These are phyloP conservation scores for Cercospora sp. DNA, from an alignment of 2,329 filamentous ascomycete genomes.

Conservation along the genomic window DNA sequence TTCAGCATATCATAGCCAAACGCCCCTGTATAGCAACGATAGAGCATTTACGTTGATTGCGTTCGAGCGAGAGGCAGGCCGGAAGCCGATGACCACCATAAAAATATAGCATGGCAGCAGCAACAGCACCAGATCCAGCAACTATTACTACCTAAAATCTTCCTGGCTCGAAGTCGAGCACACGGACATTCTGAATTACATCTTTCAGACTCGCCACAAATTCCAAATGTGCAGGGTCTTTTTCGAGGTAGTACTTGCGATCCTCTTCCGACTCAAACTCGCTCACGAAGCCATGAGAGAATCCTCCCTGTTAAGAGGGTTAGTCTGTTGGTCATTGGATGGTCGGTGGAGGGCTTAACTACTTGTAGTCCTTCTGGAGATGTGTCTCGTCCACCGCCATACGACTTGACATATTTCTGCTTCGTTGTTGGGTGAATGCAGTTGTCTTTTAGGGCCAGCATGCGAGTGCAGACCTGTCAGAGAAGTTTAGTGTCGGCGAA, in stretches of 20 bases:
- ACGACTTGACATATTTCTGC: constrained; percentile 60
- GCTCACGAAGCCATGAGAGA: constrained; percentile 68
- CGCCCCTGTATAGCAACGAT: neutral
- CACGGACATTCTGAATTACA: constrained; percentile 55
- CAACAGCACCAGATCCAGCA: neutral
- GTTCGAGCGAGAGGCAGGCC: constrained; percentile 18
- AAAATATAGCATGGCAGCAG: constrained; percentile 8
- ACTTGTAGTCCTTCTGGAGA: constrained; percentile 63
- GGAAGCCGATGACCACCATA: neutral
- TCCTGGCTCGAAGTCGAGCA: constrained; percentile 58
- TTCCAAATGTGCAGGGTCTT: constrained; percentile 63
- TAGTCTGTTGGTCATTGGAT: neutral
- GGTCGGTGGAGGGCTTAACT: constrained; percentile 25
- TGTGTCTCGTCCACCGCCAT: constrained; percentile 62
- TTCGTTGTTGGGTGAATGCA: constrained; percentile 62
- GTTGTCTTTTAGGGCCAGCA: constrained; percentile 58
- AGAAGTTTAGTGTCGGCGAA: too few relatives aligned
- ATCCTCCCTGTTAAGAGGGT: constrained; percentile 49
- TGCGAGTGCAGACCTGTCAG: constrained; percentile 55
- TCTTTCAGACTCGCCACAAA: constrained; percentile 55
- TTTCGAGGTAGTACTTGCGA: constrained; percentile 65
- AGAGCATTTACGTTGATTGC: constrained; percentile 30
- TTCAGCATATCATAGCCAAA: constrained; percentile 60
- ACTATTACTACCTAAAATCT: constrained; percentile 34
- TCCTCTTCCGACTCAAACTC: constrained; percentile 66